Percentiles rank a stretch among this genome's conserved stretches.
These are phyloP conservation scores for Pichia cactophila DNA, from an alignment of 1,139 yeast genomes.

Conservation along the genomic window DNA sequence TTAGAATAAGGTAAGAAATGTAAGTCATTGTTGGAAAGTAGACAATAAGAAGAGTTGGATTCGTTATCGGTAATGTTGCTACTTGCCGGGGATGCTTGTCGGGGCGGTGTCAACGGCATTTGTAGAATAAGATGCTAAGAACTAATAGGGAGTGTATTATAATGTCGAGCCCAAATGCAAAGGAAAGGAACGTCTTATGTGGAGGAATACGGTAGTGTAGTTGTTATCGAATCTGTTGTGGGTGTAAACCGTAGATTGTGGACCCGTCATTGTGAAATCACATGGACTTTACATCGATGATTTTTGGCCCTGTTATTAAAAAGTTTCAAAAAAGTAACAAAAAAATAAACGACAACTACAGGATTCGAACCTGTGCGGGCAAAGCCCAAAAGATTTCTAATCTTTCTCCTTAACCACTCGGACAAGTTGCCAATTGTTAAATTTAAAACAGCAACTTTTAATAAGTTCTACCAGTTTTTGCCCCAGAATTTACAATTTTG, in stretches of 20 bases:
- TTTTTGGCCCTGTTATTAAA: too few relatives aligned
- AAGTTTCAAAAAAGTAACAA: not conserved
- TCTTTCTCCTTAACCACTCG: constrained; percentile 37
- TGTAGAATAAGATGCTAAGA: not conserved
- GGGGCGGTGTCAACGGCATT: not conserved
- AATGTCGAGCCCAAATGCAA: too few relatives aligned
- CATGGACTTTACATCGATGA: not conserved
- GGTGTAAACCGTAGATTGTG: not conserved
- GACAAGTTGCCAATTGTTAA: constrained; percentile 24
- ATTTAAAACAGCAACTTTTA: too few relatives aligned
- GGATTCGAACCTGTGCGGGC: constrained; percentile 37
- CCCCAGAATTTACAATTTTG: too few relatives aligned
- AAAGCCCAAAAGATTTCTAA: constrained; percentile 35
- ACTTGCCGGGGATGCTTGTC: not conserved
- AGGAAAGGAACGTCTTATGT: too few relatives aligned
- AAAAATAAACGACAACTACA: constrained; percentile 28
- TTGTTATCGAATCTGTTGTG: not conserved
- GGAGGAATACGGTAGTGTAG: not conserved
- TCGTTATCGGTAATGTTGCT: constrained; percentile 6
- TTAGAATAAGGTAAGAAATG: constrained; percentile 23
- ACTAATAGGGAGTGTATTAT: too few relatives aligned
- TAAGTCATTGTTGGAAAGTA: constrained; percentile 25
- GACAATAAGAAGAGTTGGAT: constrained; percentile 21
- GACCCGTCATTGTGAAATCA: not conserved
- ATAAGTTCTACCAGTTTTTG: too few relatives aligned